Percentiles rank a stretch among this genome's conserved stretches.
phyloP scores from a whole-genome alignment of 2,329 filamentous ascomycete genomes.

The Fusarium sp. region DNA sequence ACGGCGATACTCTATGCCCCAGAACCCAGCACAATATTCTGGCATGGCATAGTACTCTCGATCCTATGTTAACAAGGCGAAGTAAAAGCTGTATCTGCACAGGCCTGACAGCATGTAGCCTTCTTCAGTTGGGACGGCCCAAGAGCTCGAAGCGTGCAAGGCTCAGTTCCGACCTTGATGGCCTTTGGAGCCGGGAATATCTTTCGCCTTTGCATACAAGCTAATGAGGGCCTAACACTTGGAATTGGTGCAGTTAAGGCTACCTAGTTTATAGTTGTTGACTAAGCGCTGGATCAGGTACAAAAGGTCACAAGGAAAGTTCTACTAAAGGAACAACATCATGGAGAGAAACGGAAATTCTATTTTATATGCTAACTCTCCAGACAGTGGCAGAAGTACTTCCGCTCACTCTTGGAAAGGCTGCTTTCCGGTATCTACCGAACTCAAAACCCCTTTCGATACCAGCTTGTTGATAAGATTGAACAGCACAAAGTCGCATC shows the following conservation, averaged over 20 bases:
- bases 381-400: fast-evolving
- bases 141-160: too few species aligned
- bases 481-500: not conserved
- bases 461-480: not conserved
- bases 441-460: not conserved
- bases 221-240: too few species aligned
- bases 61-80: fast-evolving
- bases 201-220: too few species aligned
- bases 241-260: fast-evolving
- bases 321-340: fast-evolving
- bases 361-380: not conserved
- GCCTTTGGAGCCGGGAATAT: too few species aligned
- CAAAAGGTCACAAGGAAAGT: fast-evolving
- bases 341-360: not conserved
- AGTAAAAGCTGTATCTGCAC: too few species aligned
- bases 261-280: not conserved
- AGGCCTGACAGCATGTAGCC: too few species aligned
- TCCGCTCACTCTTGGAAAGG: not conserved
- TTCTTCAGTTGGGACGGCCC: too few species aligned
- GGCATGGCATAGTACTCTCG: fast-evolving
- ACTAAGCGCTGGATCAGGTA: fast-evolving
- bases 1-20: too few species aligned
- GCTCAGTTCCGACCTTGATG: not conserved
- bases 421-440: not conserved
- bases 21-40: too few species aligned